A percentile compares a stretch with the other conserved stretches of the same genome.
Conservation (phyloP, 768 basidiomycete genomes). For the Exsudoporus frostii region DNA sequence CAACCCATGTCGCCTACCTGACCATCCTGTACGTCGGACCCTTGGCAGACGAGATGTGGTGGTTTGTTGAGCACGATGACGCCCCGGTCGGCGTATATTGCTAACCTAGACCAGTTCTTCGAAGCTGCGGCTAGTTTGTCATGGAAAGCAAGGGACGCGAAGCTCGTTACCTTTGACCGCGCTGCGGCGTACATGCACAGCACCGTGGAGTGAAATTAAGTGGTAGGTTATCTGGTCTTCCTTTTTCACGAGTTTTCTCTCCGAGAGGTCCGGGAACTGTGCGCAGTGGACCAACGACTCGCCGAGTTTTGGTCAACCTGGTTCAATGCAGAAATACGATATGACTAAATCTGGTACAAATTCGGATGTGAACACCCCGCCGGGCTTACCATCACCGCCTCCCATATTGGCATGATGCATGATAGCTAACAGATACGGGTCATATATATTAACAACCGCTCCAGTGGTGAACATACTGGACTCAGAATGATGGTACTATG, state of each 20-base stretch:
- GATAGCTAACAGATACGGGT: too few relatives aligned
- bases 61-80: conserved; percentile 62
- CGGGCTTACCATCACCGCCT: too few relatives aligned
- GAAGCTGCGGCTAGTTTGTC: conserved; percentile 5
- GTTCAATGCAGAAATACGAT: too few relatives aligned
- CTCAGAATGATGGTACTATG: too few relatives aligned
- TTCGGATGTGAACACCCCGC: neutral
- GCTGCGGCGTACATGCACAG: conserved; percentile 18
- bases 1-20: conserved; percentile 17
- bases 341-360: conserved; percentile 10
- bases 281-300: too few relatives aligned
- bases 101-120: conserved; percentile 32
- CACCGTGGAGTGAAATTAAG: neutral
- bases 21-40: conserved; percentile 25
- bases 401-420: too few relatives aligned
- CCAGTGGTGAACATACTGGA: too few relatives aligned
- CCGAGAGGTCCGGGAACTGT: neutral
- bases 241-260: neutral
- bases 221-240: neutral
- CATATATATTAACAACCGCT: too few relatives aligned
- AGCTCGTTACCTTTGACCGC: conserved; percentile 20
- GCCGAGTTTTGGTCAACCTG: too few relatives aligned
- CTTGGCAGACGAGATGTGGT: conserved; percentile 53
- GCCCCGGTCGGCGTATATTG: conserved; percentile 52
- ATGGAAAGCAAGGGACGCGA: neutral